Evolutionary conservation across 768 basidiomycete species (phyloP).

Genomic region (Rubroboletus satanas): DNA sequence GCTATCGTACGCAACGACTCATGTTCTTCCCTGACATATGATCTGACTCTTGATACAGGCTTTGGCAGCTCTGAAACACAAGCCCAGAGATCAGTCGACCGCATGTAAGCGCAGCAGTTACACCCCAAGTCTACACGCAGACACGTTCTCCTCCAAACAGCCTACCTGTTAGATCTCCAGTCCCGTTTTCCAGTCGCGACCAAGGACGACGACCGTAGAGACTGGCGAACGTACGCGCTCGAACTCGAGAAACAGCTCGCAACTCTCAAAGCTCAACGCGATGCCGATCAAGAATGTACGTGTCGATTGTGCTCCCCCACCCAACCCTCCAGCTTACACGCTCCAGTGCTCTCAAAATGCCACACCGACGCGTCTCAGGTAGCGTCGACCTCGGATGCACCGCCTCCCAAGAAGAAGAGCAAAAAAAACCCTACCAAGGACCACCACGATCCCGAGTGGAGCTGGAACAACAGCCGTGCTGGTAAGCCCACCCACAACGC

Average conservation of each 20-base stretch:
- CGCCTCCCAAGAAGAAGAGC: constrained; percentile 26
- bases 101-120: constrained; percentile 14
- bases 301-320: background rate
- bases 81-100: constrained; percentile 23
- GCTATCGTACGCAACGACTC: constrained; percentile 22
- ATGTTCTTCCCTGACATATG: too few relatives aligned
- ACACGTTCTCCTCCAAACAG: constrained; percentile 10
- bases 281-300: constrained; percentile 26
- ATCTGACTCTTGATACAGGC: constrained; percentile 13
- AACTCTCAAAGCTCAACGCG: constrained; percentile 16
- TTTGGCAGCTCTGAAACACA: constrained; percentile 23
- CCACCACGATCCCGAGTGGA: constrained; percentile 14
- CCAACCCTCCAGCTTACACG: background rate
- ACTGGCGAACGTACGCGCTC: constrained; percentile 29
- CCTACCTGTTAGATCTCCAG: constrained; percentile 27
- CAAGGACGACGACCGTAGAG: background rate
- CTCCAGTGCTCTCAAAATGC: constrained; percentile 21
- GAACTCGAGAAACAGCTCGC: constrained; percentile 27
- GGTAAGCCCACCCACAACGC: constrained; percentile 1
- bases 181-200: constrained; percentile 21
- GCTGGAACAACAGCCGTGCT: constrained; percentile 21
- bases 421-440: constrained; percentile 21
- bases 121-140: background rate
- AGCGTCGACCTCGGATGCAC: constrained; percentile 14
- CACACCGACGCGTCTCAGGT: constrained; percentile 11